These are phyloP conservation scores for Scutellaria minor DNA, from an alignment of 257 asterid species.

Conservation along the genomic window DNA sequence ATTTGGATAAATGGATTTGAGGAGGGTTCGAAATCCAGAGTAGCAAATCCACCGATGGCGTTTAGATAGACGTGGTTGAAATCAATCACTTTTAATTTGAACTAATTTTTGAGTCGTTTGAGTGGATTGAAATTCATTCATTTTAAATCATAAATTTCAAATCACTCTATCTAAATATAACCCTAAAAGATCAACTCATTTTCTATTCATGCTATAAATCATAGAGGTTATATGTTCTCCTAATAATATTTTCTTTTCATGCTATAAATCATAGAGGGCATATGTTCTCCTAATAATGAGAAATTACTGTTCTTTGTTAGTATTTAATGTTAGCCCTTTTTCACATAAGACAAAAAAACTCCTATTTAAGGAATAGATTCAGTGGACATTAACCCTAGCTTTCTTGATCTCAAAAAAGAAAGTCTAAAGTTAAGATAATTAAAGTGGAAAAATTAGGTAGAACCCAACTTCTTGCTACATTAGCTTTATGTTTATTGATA, in stretches of 20 bases:
- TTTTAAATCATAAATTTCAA: no score
- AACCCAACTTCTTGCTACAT: constrained; percentile 33
- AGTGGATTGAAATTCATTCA: no score
- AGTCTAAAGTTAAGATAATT: constrained; percentile 26
- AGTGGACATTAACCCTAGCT: constrained; percentile 1
- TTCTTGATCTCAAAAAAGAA: constrained; percentile 25
- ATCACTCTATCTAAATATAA: no score
- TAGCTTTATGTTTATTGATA: constrained; percentile 15
- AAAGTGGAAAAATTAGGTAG: constrained; percentile 40
- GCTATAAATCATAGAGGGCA: background rate
- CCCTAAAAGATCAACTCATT: no score
- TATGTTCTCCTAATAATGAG: constrained; percentile 5
- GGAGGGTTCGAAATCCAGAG: no score
- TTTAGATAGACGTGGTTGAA: no score
- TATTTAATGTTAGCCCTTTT: constrained; percentile 14
- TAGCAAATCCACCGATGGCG: no score
- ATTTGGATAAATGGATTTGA: no score
- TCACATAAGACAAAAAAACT: constrained; percentile 37
- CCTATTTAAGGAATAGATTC: constrained; percentile 34
- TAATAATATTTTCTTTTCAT: background rate
- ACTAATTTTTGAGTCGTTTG: no score
- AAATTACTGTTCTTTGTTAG: constrained; percentile 21
- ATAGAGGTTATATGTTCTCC: background rate
- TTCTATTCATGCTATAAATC: background rate
- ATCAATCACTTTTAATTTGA: no score